phyloP scores from a whole-genome alignment of 257 asterid genomes.

The Osmanthus fragrans region DNA sequence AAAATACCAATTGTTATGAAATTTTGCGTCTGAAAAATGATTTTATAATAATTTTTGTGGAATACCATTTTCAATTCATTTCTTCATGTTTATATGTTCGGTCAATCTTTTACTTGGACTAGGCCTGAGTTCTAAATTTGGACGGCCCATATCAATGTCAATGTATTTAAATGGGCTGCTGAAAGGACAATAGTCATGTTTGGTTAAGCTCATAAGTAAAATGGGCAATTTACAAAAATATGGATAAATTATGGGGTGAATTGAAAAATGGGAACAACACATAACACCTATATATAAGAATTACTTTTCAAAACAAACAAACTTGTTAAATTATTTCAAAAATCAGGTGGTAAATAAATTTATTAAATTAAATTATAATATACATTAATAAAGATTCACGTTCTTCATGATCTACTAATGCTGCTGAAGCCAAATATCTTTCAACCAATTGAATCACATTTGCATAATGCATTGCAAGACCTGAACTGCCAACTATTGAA shows the following conservation, averaged over 20 bases:
- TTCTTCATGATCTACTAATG: slow-evolving; percentile 31
- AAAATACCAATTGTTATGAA: too few species aligned
- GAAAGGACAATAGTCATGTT: too few species aligned
- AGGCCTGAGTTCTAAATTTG: neutral
- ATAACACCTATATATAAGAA: too few species aligned
- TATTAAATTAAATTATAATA: too few species aligned
- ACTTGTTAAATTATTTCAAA: too few species aligned
- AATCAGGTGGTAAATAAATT: too few species aligned
- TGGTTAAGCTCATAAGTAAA: too few species aligned
- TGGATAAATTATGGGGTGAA: too few species aligned
- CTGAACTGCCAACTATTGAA: slow-evolving; percentile 69
- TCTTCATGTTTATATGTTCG: neutral
- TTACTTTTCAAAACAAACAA: too few species aligned
- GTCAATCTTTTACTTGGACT: neutral
- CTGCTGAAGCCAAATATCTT: slow-evolving; percentile 41
- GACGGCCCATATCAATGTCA: neutral
- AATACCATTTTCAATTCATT: neutral
- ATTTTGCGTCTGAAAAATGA: neutral
- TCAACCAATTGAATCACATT: slow-evolving; percentile 60
- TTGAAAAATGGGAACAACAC: too few species aligned
- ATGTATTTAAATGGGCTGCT: too few species aligned
- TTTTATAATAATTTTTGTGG: neutral
- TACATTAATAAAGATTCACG: slow-evolving; percentile 54
- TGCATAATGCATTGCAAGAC: slow-evolving; percentile 71
- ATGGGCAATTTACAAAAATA: too few species aligned